Base-by-base conservation (phyloP, 2,329 filamentous ascomycete species). In the Tolypocladium amazonense region DNA sequence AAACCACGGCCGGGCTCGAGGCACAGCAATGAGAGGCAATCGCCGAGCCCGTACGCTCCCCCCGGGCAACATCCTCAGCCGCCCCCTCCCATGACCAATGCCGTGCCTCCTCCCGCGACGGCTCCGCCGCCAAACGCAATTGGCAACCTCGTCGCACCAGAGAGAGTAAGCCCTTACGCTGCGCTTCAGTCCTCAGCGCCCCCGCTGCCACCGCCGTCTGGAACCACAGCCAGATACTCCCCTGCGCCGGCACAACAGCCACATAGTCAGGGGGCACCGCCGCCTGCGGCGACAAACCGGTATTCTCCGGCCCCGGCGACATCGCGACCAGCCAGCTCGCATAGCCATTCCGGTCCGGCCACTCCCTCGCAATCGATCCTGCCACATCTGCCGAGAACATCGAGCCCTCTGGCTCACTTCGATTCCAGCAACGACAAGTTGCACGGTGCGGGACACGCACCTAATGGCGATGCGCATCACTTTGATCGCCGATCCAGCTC, bases 401-500 rank as follows among this genome's bases (percentile, higher is more conserved):
- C 85, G 1, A 88, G 85, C 63, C 85, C 85, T 0, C 70, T 88
- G 61, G 85, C 85, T 7, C 83, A 88, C 65, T 87, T 85, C 61
- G 85, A 87, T 68, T 76, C 78, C 14, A 77, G 76, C 9, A 75
- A 76, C 58, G 75, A 77, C 38, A 73, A 74, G 54, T 61, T 72
- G 9, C 69, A 70, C 62, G 56, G 53, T 35, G 56, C 35, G 11
- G 57, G 23, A 14, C 41, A 61, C 50, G 58, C 55, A 18, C 45
- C 66, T 8, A 75, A 76, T 59, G 71, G 70, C 7, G 80, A 83
- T n/a, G 63, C 63, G 20, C 62, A 69, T n/a, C 68, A 75, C 43
- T 65, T 73, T n/a, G 77, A 81, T 60, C 76, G 81, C 52, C 79
- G 80, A 56, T 74, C 73, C 58, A 81, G 76, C 64, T 81, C 80